Base-by-base conservation (phyloP, 768 basidiomycete species). In the Cystofilobasidium macerans region DNA sequence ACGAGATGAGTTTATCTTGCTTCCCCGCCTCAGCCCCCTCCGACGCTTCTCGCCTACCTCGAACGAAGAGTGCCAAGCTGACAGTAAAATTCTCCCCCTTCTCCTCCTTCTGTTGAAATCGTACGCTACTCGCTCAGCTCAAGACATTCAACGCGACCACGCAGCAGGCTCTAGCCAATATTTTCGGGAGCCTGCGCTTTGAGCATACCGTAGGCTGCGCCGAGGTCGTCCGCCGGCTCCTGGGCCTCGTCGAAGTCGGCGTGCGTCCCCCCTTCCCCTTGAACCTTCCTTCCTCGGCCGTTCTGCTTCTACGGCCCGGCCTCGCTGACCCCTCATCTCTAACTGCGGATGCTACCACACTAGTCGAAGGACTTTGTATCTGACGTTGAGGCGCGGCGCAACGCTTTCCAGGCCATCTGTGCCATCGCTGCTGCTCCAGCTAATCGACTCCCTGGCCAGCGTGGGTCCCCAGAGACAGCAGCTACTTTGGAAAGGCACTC, bases 111-210 rank as follows among this genome's bases (percentile, higher is more conserved):
- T 45, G 20, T 22, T n/a, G 22, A 18, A 38, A 20, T 26, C 14
- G 2, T 42, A 65, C 59, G 36, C 65, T 75, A 28, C 32, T 74
- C 18, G 54, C 53, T 0, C 71, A 72, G 57, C 69, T 74, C 33
- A 68, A 68, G 35, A 68, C 67, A 1, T 68, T 68, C 67, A 68
- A 62, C 57, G 16, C 83, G 22, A 72, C 76, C 12, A 76, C 84
- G 69, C 87, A 89, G 72, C 88, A 89, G 75, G 85, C 85, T 71
- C 78, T 89, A 40, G 86, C 85, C 26, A 80, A 82, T 61, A 76
- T 86, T 40, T 77, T 94, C 32, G 87, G 89, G 18, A 77, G 79
- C 33, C 74, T 91, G 47, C 81, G 86, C 73, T 93, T 88, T 73
- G 76, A 78, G 8, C 77, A 83, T 75, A 78, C 80, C 28, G 79